Percentiles rank a stretch among this genome's conserved stretches.
Evolutionary conservation across 176 grass and related monocot species (phyloP).

Genomic region (Zoysia japonica): DNA sequence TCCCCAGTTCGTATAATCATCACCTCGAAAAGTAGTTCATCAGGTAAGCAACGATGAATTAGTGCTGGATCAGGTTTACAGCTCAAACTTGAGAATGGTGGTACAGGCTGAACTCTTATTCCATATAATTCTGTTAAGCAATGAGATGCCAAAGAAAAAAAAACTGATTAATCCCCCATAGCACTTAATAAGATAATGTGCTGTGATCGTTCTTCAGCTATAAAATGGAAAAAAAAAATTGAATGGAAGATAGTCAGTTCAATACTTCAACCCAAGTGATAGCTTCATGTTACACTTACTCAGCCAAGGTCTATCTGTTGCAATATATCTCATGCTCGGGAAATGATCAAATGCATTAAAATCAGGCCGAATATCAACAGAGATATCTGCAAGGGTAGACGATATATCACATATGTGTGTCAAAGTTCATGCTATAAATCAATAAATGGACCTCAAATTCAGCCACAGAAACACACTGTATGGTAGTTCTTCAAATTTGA

Average conservation of each 20-base stretch:
- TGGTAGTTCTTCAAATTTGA: background rate
- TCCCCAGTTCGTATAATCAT: constrained; percentile 22
- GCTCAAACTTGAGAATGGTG: constrained; percentile 69
- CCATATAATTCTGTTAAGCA: constrained; percentile 78
- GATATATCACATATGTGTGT: background rate
- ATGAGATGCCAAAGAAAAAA: constrained; percentile 27
- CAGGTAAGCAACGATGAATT: constrained; percentile 80
- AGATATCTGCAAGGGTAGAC: constrained; percentile 61
- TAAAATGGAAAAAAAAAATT: constrained; percentile 8
- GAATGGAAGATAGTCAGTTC: constrained; percentile 20
- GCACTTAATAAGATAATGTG: constrained; percentile 24
- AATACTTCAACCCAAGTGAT: background rate
- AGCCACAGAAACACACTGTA: constrained; percentile 13
- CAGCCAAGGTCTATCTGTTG: constrained; percentile 89
- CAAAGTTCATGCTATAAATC: constrained; percentile 20
- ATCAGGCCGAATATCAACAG: no score
- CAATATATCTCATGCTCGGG: constrained; percentile 61
- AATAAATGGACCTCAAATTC: background rate
- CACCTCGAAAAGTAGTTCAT: constrained; percentile 87
- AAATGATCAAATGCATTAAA: constrained; percentile 56
- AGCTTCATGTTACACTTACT: constrained; percentile 58
- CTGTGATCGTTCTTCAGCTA: constrained; percentile 8
- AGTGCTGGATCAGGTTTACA: constrained; percentile 74
- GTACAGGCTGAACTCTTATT: constrained; percentile 72
- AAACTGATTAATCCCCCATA: constrained; percentile 11